Conservation (phyloP, 148 eudicot species). For the Silene conica region DNA sequence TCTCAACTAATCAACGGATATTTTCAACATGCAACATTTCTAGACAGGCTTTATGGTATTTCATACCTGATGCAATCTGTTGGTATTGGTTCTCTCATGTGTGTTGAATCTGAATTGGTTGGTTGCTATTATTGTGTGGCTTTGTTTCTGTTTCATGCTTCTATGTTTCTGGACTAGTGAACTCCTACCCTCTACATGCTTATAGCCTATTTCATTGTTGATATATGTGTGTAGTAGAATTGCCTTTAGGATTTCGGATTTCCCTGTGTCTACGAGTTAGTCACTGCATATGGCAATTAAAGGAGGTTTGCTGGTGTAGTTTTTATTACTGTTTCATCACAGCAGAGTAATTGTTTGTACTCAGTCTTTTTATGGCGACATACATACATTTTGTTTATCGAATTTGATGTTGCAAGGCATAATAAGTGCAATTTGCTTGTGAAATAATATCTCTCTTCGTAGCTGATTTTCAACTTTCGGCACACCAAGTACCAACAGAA, state of each 20-base stretch:
- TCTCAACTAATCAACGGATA: constrained; percentile 96
- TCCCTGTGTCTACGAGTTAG: neutral
- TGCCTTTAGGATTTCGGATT: neutral
- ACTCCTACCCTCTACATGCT: neutral
- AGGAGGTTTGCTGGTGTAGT: neutral
- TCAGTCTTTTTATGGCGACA: neutral
- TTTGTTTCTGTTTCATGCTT: constrained; percentile 9
- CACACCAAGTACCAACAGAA: neutral
- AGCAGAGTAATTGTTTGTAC: neutral
- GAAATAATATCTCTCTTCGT: neutral
- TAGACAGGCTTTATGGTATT: constrained; percentile 89
- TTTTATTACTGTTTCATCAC: neutral
- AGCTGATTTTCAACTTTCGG: neutral
- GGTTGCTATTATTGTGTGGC: constrained; percentile 11
- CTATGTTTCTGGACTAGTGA: neutral
- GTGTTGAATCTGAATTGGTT: constrained; percentile 17
- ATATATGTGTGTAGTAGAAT: neutral
- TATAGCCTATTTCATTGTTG: neutral
- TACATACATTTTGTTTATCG: neutral
- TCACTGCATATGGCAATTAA: neutral
- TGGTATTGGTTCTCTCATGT: constrained; percentile 36
- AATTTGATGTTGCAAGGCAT: neutral
- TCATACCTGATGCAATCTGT: constrained; percentile 50
- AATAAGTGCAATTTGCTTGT: neutral
- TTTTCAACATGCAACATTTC: constrained; percentile 68